Evolutionary conservation across 2,329 filamentous ascomycete genomes (phyloP).

Genomic region (Alternaria triticina): DNA sequence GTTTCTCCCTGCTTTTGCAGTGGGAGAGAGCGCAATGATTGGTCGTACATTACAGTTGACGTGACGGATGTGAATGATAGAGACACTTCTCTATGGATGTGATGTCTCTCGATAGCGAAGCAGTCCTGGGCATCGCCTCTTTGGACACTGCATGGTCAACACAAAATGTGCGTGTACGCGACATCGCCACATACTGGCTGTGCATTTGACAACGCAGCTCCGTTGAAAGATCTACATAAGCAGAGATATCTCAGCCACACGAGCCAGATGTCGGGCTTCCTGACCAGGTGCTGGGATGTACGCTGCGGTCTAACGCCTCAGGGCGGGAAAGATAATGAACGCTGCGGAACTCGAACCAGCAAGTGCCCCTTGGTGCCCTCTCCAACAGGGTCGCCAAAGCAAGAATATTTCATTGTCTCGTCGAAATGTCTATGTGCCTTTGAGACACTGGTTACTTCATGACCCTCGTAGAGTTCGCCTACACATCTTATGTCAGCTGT

Average conservation of each 20-base stretch:
- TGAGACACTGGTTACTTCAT: not conserved
- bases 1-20: conserved; percentile 56
- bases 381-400: not conserved
- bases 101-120: not conserved
- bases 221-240: not conserved
- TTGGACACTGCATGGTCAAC: not conserved
- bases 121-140: not conserved
- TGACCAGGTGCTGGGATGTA: not conserved
- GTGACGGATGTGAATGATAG: not conserved
- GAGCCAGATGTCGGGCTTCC: not conserved
- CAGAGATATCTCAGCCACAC: not conserved
- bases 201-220: not conserved
- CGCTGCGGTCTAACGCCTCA: not conserved
- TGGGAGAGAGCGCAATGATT: conserved; percentile 67
- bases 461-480: not conserved
- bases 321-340: not conserved
- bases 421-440: not conserved
- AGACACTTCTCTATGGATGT: not conserved
- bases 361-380: not conserved
- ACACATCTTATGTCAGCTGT: not conserved
- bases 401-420: not conserved
- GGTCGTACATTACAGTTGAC: conserved; percentile 55
- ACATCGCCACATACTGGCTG: not conserved
- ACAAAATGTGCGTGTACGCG: not conserved
- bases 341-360: not conserved